phyloP scores from a whole-genome alignment of 495 filamentous ascomycete genomes.

The Aspergillus bridgeri region DNA sequence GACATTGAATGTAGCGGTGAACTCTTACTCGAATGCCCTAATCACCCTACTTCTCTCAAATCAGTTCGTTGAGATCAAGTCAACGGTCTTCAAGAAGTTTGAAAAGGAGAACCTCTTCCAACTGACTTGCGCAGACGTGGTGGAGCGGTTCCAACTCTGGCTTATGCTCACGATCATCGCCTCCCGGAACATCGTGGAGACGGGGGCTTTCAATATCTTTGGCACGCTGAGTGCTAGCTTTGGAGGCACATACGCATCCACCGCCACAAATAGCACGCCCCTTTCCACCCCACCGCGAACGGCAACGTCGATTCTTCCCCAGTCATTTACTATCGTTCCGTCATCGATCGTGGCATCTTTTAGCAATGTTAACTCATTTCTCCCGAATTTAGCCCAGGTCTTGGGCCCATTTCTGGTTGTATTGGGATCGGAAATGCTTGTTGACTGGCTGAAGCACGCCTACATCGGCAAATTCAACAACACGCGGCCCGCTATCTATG shows the following conservation, averaged over 20 bases:
- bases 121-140: constrained; percentile 91
- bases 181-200: constrained; percentile 90
- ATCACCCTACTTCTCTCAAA: constrained; percentile 89
- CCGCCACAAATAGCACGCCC: constrained; percentile 45
- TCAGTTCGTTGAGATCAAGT: constrained; percentile 98
- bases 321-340: constrained; percentile 84
- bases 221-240: constrained; percentile 33
- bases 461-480: constrained; percentile 99
- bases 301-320: constrained; percentile 68
- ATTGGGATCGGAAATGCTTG: constrained; percentile 91
- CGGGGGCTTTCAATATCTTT: constrained; percentile 56
- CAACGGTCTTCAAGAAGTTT: constrained; percentile 94
- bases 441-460: constrained; percentile 96
- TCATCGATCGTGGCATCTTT: constrained; percentile 43
- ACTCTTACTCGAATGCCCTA: constrained; percentile 95
- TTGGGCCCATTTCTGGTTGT: constrained; percentile 90
- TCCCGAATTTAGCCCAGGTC: constrained; percentile 79
- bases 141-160: constrained; percentile 97
- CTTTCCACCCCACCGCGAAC: constrained; percentile 47
- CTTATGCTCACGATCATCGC: constrained; percentile 95
- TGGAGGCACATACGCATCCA: constrained; percentile 23
- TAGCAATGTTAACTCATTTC: constrained; percentile 41
- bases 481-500: constrained; percentile 82
- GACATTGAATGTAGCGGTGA: constrained; percentile 95
- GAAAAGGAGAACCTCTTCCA: constrained; percentile 98